Evolutionary conservation across 129 eudicot species (phyloP).

Genomic region (Centaurea solstitialis): DNA sequence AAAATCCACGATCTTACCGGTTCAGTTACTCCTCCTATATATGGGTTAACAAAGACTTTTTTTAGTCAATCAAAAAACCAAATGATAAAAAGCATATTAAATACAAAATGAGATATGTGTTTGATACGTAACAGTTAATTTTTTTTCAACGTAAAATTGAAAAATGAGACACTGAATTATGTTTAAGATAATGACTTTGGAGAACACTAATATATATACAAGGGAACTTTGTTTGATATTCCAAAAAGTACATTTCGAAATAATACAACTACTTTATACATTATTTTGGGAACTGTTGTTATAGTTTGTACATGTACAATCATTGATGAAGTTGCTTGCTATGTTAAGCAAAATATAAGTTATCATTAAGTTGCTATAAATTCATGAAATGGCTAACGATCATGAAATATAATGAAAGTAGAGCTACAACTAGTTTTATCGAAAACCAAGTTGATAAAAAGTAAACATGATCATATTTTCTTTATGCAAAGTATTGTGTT

Average conservation of each 20-base stretch:
- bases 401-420: neutral
- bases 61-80: neutral
- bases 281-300: neutral
- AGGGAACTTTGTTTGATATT: neutral
- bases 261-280: neutral
- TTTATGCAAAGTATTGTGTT: neutral
- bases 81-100: neutral
- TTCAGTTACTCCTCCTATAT: neutral
- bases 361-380: neutral
- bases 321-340: neutral
- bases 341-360: neutral
- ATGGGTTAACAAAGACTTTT: neutral
- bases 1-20: neutral
- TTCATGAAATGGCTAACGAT: neutral
- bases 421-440: neutral
- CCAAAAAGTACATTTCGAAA: neutral
- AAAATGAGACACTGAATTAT: neutral
- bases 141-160: neutral
- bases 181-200: neutral
- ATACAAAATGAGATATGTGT: neutral
- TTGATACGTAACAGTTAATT: neutral
- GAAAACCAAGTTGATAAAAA: neutral
- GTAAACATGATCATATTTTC: neutral
- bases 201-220: neutral
- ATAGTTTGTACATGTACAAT: neutral